Evolutionary conservation across 78 protist genomes (phyloP), one percentile per base, ranked within the genome.

Genomic region (Salpingoeca rosetta): DNA sequence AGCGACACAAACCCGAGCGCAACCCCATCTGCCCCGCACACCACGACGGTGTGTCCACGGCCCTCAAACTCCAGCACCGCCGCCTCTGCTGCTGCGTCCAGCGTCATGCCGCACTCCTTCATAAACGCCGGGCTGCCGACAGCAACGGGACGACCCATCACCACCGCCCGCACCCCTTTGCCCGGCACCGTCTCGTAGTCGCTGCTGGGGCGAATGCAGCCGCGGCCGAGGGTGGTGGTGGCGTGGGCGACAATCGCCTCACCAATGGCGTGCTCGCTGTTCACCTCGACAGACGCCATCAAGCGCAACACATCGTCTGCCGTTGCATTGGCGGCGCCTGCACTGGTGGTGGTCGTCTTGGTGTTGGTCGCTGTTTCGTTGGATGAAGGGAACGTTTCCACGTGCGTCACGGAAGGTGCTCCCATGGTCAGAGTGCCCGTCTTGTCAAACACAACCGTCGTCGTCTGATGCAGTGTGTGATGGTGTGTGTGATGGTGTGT

Each of bases 391-490:
- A 77, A 25, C 56, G n/a, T 17, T 38, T 77, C 51, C 35, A 51
- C 44, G 43, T 37, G 40, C 28, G 42, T 38, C 65, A 88, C 84
- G n/a, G 28, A 25, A 25, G 74, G 92, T 51, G 37, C 17, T 45
- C 96, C 95, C 26, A 44, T 11, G 2, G 97, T 95, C 26, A 93
- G 87, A 3, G 97, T 95, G 31, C 97, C 97, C 0, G 97, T 95
- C 90, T 95, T 95, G 93, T 95, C 97, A 43, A 95, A 89, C 40
- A 87, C 40, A 10, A 89, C 84, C 36, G 86, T 40, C 41, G 42
- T 51, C 44, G n/a, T n/a, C n/a, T n/a, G n/a, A n/a, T n/a, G n/a
- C n/a, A n/a, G n/a, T n/a, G n/a, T n/a, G n/a, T n/a, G n/a, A n/a
- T n/a, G n/a, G n/a, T n/a, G n/a, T n/a, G n/a, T n/a, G n/a, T n/a